Base-by-base conservation (phyloP, 2,329 filamentous ascomycete species). In the Incumbomyces lentus region DNA sequence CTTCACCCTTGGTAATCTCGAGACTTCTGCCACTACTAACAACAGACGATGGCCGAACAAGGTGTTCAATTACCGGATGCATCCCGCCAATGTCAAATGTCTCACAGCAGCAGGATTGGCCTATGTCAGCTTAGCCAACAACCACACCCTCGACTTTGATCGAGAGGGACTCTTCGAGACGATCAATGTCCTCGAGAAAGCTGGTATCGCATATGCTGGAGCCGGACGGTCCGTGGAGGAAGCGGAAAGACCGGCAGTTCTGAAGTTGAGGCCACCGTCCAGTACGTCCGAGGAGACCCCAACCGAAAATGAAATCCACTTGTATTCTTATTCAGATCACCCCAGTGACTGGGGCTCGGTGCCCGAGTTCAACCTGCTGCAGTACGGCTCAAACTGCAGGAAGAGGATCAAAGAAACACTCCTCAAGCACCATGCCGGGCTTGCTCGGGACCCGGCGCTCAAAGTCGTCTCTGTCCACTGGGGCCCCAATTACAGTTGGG, bases 391-490 rank as follows among this genome's bases (percentile, higher is more conserved):
- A 0, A 36, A 40, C 1, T 58, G 59, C 5, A 49, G 57, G 11
- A 39, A 46, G 1, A 55, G 51, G 8, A 52, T 67, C 2, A 59
- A 56, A 17, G 39, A 19, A 18, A 13, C 36, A 3, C 29, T 44
- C 5, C 22, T 10, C 10, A 44, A 37, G 33, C 11, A 13, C 2
- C 29, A 42, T 22, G 8, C 22, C 7, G 40, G 40, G 41, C 2
- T 39, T n/a, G 29, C 46, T 59, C 2, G 31, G 60, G 8, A 52
- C 35, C 18, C n/a, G 48, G 19, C 31, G 5, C 16, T 68, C 30
- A 67, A 65, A 44, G 54, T 68, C 11, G 65, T 65, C 52, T 65
- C 62, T 0, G 54, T 68, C 3, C 65, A 68, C 47, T 68, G 65
- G 65, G 65, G 64, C 1, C 62, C 64, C 1, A 68, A 68, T 40